Conservation (phyloP, 2,329 filamentous ascomycete genomes). For the Colletotrichum chrysophilum region DNA sequence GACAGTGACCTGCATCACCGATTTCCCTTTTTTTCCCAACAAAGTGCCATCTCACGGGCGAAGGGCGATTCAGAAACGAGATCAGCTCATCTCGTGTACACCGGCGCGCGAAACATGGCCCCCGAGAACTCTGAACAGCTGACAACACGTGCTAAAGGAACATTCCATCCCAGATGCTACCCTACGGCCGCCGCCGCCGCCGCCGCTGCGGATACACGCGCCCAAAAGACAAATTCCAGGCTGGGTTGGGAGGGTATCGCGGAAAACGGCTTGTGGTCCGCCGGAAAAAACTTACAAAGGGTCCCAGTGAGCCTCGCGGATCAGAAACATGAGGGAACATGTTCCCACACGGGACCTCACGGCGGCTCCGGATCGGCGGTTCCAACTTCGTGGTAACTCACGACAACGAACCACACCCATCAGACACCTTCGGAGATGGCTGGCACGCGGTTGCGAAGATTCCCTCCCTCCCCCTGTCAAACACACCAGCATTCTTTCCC, state of each 20-base stretch:
- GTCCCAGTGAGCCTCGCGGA: not conserved
- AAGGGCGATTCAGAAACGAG: not conserved
- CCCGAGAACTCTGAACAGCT: not conserved
- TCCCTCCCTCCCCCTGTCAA: not conserved
- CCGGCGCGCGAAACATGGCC: not conserved
- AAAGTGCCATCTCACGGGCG: not conserved
- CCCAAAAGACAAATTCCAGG: not conserved
- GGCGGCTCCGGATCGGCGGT: conserved; percentile 18
- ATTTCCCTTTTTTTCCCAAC: not conserved
- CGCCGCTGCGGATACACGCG: not conserved
- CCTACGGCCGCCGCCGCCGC: not conserved
- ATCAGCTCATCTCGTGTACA: not conserved
- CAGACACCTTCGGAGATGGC: not conserved
- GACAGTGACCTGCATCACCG: not conserved
- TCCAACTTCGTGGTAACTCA: conserved; percentile 9
- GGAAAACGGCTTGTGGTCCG: not conserved
- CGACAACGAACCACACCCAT: not conserved
- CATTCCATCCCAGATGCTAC: not conserved
- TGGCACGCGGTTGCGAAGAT: not conserved
- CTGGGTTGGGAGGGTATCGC: not conserved
- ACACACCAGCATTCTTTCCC: not conserved
- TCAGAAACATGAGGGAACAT: not conserved
- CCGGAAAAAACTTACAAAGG: not conserved
- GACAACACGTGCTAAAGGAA: not conserved
- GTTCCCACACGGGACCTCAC: not conserved